A percentile compares a stretch with the other conserved stretches of the same genome.
Conservation (phyloP, 1,284 basidiomycete genomes). For the Garcileccinum viscosum region DNA sequence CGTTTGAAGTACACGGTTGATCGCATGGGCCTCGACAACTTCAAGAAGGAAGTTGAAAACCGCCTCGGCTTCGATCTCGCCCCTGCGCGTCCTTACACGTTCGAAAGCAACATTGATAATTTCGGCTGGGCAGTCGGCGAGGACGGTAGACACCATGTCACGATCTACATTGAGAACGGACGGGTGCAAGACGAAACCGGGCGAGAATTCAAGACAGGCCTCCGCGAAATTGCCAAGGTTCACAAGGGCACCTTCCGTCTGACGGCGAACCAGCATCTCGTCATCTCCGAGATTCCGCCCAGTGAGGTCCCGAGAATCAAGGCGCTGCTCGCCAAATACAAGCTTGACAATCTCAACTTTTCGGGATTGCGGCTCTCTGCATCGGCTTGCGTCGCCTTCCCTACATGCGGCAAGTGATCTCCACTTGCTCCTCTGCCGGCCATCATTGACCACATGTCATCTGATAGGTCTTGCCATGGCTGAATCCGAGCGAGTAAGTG, state of each 20-base stretch:
- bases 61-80: conserved; percentile 83
- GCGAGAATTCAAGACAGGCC: conserved; percentile 90
- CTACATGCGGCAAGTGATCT: conserved; percentile 77
- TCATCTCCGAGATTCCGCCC: conserved; percentile 84
- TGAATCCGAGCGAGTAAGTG: conserved; percentile 84
- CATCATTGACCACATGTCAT: conserved; percentile 11
- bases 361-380: conserved; percentile 84
- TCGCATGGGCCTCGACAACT: conserved; percentile 86
- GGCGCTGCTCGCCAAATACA: conserved; percentile 82
- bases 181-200: conserved; percentile 93
- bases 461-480: conserved; percentile 86
- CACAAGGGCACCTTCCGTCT: conserved; percentile 95
- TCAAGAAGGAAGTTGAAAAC: conserved; percentile 91
- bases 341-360: conserved; percentile 88
- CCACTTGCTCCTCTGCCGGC: background rate
- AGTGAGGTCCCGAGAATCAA: conserved; percentile 83
- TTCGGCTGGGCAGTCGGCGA: conserved; percentile 92
- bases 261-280: conserved; percentile 94
- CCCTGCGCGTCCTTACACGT: conserved; percentile 79
- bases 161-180: conserved; percentile 97
- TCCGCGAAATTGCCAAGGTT: conserved; percentile 90
- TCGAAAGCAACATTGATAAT: conserved; percentile 91
- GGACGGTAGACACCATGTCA: conserved; percentile 92
- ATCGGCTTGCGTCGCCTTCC: conserved; percentile 97
- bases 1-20: conserved; percentile 98